Conservation (phyloP, 805 yeast genomes). For the Candida namnaoensis region DNA sequence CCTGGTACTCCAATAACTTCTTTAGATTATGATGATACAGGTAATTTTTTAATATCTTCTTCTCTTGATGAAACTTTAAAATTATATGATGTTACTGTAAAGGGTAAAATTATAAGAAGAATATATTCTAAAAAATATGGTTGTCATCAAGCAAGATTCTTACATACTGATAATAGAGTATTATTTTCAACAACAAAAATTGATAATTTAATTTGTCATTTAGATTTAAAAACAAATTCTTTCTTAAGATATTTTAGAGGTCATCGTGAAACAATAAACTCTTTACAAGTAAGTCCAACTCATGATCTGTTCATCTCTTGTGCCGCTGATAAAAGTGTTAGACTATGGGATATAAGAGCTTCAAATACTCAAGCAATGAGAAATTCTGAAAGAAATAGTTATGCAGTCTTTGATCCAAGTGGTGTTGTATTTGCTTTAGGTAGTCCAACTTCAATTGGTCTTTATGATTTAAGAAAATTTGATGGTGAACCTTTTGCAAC, state of each 20-base stretch:
- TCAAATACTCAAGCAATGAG: slow-evolving; percentile 56
- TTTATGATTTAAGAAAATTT: slow-evolving; percentile 55
- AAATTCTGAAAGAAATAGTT: slow-evolving; percentile 43
- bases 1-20: slow-evolving; percentile 39
- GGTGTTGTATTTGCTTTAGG: slow-evolving; percentile 72
- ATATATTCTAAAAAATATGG: slow-evolving; percentile 88
- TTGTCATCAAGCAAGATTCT: slow-evolving; percentile 76
- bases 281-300: slow-evolving; percentile 65
- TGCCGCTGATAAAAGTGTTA: slow-evolving; percentile 69
- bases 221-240: slow-evolving; percentile 69
- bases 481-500: slow-evolving; percentile 49
- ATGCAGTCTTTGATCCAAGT: slow-evolving; percentile 73
- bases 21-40: slow-evolving; percentile 75
- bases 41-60: slow-evolving; percentile 65
- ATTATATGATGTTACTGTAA: slow-evolving; percentile 62
- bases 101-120: slow-evolving; percentile 62
- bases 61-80: slow-evolving; percentile 81
- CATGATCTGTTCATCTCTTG: slow-evolving; percentile 58
- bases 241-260: slow-evolving; percentile 84
- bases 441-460: slow-evolving; percentile 26
- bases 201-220: slow-evolving; percentile 66
- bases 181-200: slow-evolving; percentile 79
- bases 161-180: slow-evolving; percentile 65
- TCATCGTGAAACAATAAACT: slow-evolving; percentile 69
- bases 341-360: slow-evolving; percentile 80